Evolutionary conservation across 148 eudicot species (phyloP), one percentile per base, ranked within the genome.

Genomic region (Arbutus unedo): DNA sequence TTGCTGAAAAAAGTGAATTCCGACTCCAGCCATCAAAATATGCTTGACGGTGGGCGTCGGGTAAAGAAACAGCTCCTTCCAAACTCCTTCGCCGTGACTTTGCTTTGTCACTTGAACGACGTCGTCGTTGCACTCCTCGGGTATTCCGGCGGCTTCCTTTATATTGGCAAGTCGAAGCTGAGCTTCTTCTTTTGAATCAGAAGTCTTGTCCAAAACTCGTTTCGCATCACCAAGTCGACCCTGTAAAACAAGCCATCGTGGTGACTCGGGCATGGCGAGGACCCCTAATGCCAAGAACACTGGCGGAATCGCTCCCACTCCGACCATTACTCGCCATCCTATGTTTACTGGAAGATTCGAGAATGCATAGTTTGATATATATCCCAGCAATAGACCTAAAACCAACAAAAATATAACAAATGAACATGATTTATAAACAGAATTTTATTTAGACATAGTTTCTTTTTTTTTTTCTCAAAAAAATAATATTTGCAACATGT

Each of bases 321-420:
- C 87, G 23, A 88, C 87, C 90, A 88, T 88, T 67, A 88, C 79
- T n/a, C 90, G 80, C 90, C 90, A 88, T 6, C 88, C 88, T n/a
- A 88, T 45, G 70, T 80, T 72, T 1, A 77, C 44, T 7, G 85
- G 85, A 4, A 88, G 88, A 41, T 77, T 84, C 19, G 88, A 88
- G 76, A 88, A 86, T 0, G 71, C 87, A 13, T 49, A 82, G 55
- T 88, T 88, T 8, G 90, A 86, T 49, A 88, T 79, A 82, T 86
- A 88, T 3, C 90, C 90, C 0, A 88, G 71, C 4, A 88, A 60
- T 66, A 88, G 72, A 25, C 90, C 90, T 76, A 8, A 5, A 64
- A 50, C n/a, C 44, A 45, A 2, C 0, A 18, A 54, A 44, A 44
- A 64, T 19, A 9, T 59, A 31, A 31, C 38, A 31, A 31, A 31